These are phyloP conservation scores for Porcisia hertigi DNA, from an alignment of 208 protist genomes.

Conservation along the genomic window DNA sequence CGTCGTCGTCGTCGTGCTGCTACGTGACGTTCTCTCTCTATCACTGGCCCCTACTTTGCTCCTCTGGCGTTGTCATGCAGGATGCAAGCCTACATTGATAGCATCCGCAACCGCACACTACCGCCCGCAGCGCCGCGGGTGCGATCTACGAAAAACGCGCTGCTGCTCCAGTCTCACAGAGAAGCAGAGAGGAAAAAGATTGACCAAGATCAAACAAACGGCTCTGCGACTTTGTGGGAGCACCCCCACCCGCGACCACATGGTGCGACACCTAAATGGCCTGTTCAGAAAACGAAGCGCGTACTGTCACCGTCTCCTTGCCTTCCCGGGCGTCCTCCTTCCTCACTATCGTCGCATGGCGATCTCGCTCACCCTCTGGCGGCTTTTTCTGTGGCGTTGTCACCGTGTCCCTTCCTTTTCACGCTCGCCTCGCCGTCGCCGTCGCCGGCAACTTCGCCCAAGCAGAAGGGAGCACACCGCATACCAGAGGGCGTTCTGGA, in stretches of 20 bases:
- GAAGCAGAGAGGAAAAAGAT: neutral
- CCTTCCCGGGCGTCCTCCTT: neutral
- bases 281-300: neutral
- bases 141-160: constrained; percentile 20
- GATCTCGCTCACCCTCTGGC: neutral
- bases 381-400: neutral
- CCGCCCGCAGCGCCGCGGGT: constrained; percentile 17
- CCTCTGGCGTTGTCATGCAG: neutral
- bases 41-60: neutral
- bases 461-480: neutral
- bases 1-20: neutral
- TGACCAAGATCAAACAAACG: neutral
- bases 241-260: neutral
- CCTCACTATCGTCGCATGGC: neutral
- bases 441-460: neutral
- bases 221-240: neutral
- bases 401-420: constrained; percentile 4
- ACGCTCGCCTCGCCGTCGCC: neutral
- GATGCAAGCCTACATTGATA: constrained; percentile 36
- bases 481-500: neutral
- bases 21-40: neutral
- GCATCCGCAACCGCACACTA: constrained; percentile 24
- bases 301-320: neutral
- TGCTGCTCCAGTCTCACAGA: constrained; percentile 20
- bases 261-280: neutral